Conservation (phyloP, 495 filamentous ascomycete genomes). For the Penicillium simplicissimum region DNA sequence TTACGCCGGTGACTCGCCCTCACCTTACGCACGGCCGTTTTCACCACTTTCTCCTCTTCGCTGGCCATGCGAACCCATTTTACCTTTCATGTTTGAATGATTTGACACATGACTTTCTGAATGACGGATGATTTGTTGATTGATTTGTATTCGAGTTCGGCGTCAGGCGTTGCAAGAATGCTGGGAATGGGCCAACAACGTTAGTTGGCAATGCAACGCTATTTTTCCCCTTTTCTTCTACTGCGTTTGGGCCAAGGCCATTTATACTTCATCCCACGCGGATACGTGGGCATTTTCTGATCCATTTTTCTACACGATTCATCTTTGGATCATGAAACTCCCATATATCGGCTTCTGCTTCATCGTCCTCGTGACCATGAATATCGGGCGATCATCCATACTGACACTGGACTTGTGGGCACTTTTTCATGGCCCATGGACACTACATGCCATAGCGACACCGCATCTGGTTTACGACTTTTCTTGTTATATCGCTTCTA, state of each 20-base stretch:
- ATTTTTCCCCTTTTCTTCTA: constrained; percentile 1
- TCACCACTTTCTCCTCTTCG: not conserved
- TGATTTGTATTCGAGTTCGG: constrained; percentile 14
- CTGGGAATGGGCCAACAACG: constrained; percentile 1
- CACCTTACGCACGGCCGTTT: not conserved
- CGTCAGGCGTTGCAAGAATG: constrained; percentile 24
- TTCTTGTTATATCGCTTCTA: constrained; percentile 9
- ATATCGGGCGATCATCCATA: constrained; percentile 5
- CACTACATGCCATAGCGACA: not conserved
- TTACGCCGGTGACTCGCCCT: not conserved
- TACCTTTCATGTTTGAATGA: constrained; percentile 21
- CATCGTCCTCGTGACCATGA: not conserved
- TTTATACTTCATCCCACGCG: constrained; percentile 15
- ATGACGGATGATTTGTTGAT: constrained; percentile 13
- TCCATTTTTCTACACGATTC: not conserved
- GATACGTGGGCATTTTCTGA: not conserved
- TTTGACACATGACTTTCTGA: constrained; percentile 25
- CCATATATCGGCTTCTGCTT: constrained; percentile 4
- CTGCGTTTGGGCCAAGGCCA: not conserved
- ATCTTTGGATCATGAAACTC: not conserved
- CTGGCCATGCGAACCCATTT: not conserved
- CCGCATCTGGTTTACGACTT: constrained; percentile 1
- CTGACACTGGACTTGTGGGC: not conserved
- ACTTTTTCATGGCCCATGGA: not conserved
- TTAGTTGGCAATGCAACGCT: constrained; percentile 13